Conservation (phyloP, 768 basidiomycete species). For the Mycena olivaceomarginata region DNA sequence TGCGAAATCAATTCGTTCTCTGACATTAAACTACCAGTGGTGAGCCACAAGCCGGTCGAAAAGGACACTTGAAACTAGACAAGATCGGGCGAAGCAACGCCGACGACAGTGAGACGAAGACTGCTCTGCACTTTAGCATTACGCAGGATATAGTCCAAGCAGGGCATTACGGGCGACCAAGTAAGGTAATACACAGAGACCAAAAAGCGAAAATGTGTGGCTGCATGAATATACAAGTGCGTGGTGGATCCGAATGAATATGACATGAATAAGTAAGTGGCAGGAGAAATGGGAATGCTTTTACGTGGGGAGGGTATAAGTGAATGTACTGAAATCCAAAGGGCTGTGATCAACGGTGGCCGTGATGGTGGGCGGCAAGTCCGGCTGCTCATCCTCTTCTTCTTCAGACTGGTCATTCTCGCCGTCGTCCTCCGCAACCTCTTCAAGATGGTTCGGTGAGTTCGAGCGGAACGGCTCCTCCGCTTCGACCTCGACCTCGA, state of each 20-base stretch:
- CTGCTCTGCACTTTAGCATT: not conserved
- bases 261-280: slow-evolving; percentile 17
- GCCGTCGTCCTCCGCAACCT: slow-evolving; percentile 37
- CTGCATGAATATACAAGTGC: slow-evolving; percentile 42
- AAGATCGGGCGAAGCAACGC: too few relatives aligned
- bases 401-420: slow-evolving; percentile 9
- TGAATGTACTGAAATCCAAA: slow-evolving; percentile 37
- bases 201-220: slow-evolving; percentile 21
- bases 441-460: slow-evolving; percentile 39
- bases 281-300: not conserved
- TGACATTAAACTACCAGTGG: too few relatives aligned
- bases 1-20: too few relatives aligned
- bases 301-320: slow-evolving; percentile 36
- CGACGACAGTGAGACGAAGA: not conserved
- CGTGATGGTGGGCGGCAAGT: slow-evolving; percentile 39
- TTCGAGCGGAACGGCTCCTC: slow-evolving; percentile 43
- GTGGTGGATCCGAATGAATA: slow-evolving; percentile 28
- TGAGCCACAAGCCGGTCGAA: not conserved
- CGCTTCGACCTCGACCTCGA: slow-evolving; percentile 66
- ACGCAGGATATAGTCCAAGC: slow-evolving; percentile 19
- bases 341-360: slow-evolving; percentile 38
- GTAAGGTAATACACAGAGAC: slow-evolving; percentile 32
- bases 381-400: not conserved
- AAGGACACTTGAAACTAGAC: too few relatives aligned
- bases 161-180: slow-evolving; percentile 8